These are phyloP conservation scores for Sporothrix brasiliensis DNA, from an alignment of 2,329 filamentous ascomycete genomes.

Conservation along the genomic window DNA sequence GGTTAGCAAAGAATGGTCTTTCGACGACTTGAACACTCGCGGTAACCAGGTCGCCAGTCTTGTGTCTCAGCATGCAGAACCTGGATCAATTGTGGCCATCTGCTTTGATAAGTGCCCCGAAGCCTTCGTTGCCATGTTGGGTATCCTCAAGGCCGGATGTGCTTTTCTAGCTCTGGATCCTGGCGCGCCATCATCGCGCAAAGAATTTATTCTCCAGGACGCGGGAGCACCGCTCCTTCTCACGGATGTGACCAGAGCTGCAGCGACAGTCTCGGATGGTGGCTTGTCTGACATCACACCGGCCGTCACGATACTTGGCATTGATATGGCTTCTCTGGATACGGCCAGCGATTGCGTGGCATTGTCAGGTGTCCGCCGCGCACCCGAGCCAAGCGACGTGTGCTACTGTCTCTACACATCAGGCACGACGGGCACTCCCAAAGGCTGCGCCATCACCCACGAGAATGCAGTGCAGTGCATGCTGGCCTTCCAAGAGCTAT, in stretches of 20 bases:
- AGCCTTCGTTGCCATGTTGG: conserved; percentile 79
- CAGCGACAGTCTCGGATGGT: conserved; percentile 7
- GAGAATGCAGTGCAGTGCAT: conserved; percentile 88
- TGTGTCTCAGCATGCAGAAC: conserved; percentile 53
- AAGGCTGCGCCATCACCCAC: conserved; percentile 86
- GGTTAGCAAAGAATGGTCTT: conserved; percentile 67
- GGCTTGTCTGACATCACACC: conserved; percentile 43
- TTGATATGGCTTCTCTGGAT: conserved; percentile 42
- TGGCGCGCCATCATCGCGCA: conserved; percentile 69
- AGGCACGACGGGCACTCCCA: conserved; percentile 82
- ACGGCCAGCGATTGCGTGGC: neutral
- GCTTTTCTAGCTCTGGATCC: conserved; percentile 81
- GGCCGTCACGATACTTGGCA: conserved; percentile 42
- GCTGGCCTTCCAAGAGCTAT: conserved; percentile 80
- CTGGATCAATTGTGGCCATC: conserved; percentile 69
- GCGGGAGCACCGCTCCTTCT: conserved; percentile 68
- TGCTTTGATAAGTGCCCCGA: conserved; percentile 86
- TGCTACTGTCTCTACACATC: conserved; percentile 89
- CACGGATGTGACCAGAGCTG: conserved; percentile 47
- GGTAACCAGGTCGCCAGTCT: conserved; percentile 74
- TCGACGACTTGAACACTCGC: conserved; percentile 68
- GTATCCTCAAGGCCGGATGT: conserved; percentile 79
- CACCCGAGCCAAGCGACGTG: conserved; percentile 53
- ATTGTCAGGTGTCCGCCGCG: neutral
- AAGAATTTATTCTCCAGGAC: conserved; percentile 76